phyloP scores from a whole-genome alignment of 2,329 filamentous ascomycete species.

The Mycogone perniciosa region DNA sequence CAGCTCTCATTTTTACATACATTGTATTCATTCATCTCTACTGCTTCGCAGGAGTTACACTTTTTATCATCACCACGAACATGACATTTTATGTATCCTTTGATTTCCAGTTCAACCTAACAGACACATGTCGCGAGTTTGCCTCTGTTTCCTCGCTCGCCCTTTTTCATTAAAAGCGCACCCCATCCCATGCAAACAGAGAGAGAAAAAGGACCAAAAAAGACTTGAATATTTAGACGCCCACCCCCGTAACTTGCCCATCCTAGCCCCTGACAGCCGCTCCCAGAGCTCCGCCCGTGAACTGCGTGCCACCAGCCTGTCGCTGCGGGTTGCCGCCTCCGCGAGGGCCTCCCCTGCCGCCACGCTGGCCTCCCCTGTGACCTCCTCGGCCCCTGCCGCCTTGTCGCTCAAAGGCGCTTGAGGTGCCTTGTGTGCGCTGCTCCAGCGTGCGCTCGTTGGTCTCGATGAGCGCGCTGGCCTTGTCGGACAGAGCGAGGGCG shows the following conservation, averaged over 20 bases:
- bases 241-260: slow-evolving; percentile 9
- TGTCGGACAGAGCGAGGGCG: slow-evolving; percentile 89
- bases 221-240: slow-evolving; percentile 12
- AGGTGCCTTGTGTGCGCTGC: slow-evolving; percentile 91
- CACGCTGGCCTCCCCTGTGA: slow-evolving; percentile 53
- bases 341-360: slow-evolving; percentile 55
- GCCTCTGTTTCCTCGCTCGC: slow-evolving; percentile 26
- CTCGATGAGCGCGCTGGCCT: slow-evolving; percentile 93
- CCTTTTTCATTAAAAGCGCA: slow-evolving; percentile 21
- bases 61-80: neutral
- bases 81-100: slow-evolving; percentile 23
- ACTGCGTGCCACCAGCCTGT: slow-evolving; percentile 68
- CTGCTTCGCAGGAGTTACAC: neutral
- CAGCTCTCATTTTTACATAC: neutral
- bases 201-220: slow-evolving; percentile 5
- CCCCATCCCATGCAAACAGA: slow-evolving; percentile 28
- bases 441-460: slow-evolving; percentile 95
- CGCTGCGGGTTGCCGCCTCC: slow-evolving; percentile 54
- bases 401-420: slow-evolving; percentile 92
- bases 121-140: slow-evolving; percentile 25
- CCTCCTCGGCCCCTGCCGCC: slow-evolving; percentile 70
- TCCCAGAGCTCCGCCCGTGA: slow-evolving; percentile 74
- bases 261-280: slow-evolving; percentile 55
- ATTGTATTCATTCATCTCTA: slow-evolving; percentile 9
- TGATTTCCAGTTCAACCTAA: slow-evolving; percentile 25